Base-by-base conservation (phyloP, 768 basidiomycete species). In the Xanthoconium stramineum region DNA sequence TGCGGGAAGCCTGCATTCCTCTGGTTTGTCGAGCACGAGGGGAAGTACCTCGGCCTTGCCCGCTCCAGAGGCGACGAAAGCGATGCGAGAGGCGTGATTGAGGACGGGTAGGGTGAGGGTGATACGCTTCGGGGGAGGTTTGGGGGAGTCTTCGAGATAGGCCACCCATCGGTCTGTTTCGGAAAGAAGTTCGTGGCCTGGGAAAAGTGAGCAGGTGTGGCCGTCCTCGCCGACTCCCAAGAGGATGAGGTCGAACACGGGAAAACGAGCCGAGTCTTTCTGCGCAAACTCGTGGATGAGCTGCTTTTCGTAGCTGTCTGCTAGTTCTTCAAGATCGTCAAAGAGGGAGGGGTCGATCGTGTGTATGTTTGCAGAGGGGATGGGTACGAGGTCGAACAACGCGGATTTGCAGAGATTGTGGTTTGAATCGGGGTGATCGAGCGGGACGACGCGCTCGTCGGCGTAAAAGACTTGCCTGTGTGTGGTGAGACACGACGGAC, bases 131-230 rank as follows among this genome's bases (percentile, higher is more conserved):
- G 85, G 78, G 13, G 97, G 97, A 0, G 93, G 93, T 73, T 99
- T 98, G 24, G 97, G 97, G 38, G 89, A 89, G 75, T 98, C 93
- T 19, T 90, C 85, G 65, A 99, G 77, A 72, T 85, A 89, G 1
- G 95, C 96, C 24, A 99, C 91, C 97, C 97, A 99, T 57, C 91
- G 83, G 71, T 93, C 92, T 48, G 79, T 82, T 74, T 97, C 96
- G n/a, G 74, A 58, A 47, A 99, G 81, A 38, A 98, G 81, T 37
- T 72, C 74, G 68, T 98, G 96, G n/a, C 81, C 89, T 10, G 97
- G 97, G 83, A 99, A 99, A 62, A 99, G 86, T 8, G 91, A 94
- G 58, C 89, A 94, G 40, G 96, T 98, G 78, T 99, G 97, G n/a
- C 96, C 96, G 70, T 98, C 97, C 6, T 91, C 91, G 32, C 97